Conservation (phyloP, 768 basidiomycete species). For the Tephrocybe sp. region DNA sequence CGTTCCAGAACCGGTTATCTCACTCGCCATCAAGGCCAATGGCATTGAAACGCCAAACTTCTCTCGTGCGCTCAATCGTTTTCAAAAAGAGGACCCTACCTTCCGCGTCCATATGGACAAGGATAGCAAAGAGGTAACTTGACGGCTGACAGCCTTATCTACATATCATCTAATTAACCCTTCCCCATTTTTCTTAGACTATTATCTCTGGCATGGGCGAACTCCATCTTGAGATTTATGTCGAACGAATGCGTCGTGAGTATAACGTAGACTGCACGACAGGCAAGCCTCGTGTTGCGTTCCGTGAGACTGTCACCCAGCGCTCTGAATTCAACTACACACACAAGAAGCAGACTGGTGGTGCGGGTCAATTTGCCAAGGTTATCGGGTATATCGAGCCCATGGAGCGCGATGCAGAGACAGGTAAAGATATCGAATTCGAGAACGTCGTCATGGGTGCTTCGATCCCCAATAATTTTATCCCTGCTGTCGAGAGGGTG, state of each 20-base stretch:
- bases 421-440: constrained; percentile 82
- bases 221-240: constrained; percentile 97
- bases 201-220: constrained; percentile 99
- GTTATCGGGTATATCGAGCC: constrained; percentile 92
- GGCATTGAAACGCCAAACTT: constrained; percentile 96
- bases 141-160: background rate
- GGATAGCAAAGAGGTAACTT: constrained; percentile 86
- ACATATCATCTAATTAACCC: background rate
- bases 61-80: constrained; percentile 93
- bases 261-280: constrained; percentile 93
- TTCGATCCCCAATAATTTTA: constrained; percentile 87
- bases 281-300: constrained; percentile 95
- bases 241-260: constrained; percentile 98
- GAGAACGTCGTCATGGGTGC: constrained; percentile 90
- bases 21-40: constrained; percentile 87
- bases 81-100: constrained; percentile 98
- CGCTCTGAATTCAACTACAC: constrained; percentile 84
- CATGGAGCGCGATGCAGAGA: constrained; percentile 71
- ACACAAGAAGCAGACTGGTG: constrained; percentile 98
- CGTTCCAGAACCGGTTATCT: constrained; percentile 98
- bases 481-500: constrained; percentile 95
- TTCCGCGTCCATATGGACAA: constrained; percentile 96
- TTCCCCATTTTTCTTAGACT: constrained; percentile 50
- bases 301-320: constrained; percentile 90
- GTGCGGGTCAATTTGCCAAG: constrained; percentile 94